Conservation (phyloP, 2,329 filamentous ascomycete genomes). For the Alternaria consortialis region DNA sequence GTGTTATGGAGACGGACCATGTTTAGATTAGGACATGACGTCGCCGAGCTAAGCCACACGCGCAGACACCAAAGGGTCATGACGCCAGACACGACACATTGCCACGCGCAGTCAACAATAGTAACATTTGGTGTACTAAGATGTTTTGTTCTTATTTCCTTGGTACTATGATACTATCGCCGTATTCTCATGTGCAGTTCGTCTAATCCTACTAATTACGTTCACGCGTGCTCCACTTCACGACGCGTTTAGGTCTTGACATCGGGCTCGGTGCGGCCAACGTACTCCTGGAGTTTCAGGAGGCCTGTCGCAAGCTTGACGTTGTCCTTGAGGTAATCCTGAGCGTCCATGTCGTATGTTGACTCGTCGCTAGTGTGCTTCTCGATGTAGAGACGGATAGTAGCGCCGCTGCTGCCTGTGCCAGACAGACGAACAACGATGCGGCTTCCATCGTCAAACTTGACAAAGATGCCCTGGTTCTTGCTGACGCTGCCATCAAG, state of each 20-base stretch:
- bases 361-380: conserved; percentile 86
- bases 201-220: conserved; percentile 14
- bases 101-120: neutral
- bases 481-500: conserved; percentile 96
- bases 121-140: too few relatives aligned
- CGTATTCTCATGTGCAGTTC: conserved; percentile 1
- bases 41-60: conserved; percentile 28
- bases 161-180: conserved; percentile 7
- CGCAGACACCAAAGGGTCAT: conserved; percentile 14
- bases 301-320: conserved; percentile 85
- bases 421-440: conserved; percentile 95
- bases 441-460: conserved; percentile 92
- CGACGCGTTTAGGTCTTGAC: conserved; percentile 80
- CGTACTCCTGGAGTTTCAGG: conserved; percentile 91
- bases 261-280: conserved; percentile 91
- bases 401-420: conserved; percentile 93
- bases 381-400: conserved; percentile 96
- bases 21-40: conserved; percentile 27
- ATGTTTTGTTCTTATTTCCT: neutral
- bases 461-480: conserved; percentile 94
- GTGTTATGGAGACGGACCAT: conserved; percentile 15
- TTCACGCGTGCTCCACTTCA: neutral
- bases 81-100: conserved; percentile 1
- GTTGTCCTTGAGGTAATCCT: conserved; percentile 92
- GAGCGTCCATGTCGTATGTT: conserved; percentile 82